phyloP scores from a whole-genome alignment of 2,329 filamentous ascomycete genomes.

The Curvularia sp. region DNA sequence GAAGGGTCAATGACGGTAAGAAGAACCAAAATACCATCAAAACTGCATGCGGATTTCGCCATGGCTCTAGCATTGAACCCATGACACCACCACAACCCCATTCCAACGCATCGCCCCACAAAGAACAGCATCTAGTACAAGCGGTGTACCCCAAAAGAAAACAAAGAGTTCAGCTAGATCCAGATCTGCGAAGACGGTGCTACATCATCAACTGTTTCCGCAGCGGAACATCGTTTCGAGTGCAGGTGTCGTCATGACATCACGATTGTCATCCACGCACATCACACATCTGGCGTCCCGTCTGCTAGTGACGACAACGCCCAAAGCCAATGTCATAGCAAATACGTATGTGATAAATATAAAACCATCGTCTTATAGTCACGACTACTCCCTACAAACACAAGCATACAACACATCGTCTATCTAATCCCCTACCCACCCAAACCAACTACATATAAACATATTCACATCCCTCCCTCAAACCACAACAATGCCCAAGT shows the following conservation, averaged over 20 bases:
- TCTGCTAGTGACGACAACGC: background rate
- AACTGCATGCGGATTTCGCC: background rate
- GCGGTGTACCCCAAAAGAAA: slow-evolving; percentile 9
- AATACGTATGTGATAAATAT: slow-evolving; percentile 10
- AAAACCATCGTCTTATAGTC: background rate
- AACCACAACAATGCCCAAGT: slow-evolving; percentile 30
- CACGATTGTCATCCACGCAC: slow-evolving; percentile 14
- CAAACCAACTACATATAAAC: background rate
- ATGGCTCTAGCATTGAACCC: background rate
- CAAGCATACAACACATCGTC: background rate
- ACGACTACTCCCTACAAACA: background rate
- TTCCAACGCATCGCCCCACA: background rate
- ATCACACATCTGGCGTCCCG: background rate
- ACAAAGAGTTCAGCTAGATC: slow-evolving; percentile 9
- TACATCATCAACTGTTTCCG: slow-evolving; percentile 22
- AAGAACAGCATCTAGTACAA: background rate
- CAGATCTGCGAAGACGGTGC: background rate
- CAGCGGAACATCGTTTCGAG: background rate
- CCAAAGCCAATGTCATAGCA: slow-evolving; percentile 11
- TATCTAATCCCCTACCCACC: background rate
- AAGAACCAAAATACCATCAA: background rate
- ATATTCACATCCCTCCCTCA: background rate
- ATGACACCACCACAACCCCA: slow-evolving; percentile 13
- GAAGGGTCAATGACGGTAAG: background rate
- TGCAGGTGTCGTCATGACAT: slow-evolving; percentile 27